These are phyloP conservation scores for Pseudopithomyces maydicus DNA, from an alignment of 2,329 filamentous ascomycete genomes.

Conservation along the genomic window DNA sequence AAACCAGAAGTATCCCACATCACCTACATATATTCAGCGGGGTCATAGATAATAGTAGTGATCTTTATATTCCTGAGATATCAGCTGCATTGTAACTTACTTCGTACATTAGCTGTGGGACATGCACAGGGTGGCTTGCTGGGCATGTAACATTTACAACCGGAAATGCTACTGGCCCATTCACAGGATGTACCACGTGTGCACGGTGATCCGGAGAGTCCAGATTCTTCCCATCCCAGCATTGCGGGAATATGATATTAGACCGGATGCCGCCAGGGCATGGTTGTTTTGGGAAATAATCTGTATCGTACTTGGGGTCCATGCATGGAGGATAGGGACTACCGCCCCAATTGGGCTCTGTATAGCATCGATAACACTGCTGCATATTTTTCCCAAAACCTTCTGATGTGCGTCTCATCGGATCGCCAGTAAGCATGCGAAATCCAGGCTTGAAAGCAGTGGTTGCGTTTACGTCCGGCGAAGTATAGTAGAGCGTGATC, in stretches of 20 bases:
- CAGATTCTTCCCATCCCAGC: conserved; percentile 56
- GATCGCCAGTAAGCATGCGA: conserved; percentile 25
- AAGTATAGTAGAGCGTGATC: conserved; percentile 26
- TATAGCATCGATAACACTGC: conserved; percentile 25
- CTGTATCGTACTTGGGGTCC: conserved; percentile 35
- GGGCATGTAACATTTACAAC: conserved; percentile 24
- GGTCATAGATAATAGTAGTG: not conserved
- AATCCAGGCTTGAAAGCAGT: conserved; percentile 28
- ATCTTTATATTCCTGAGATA: not conserved
- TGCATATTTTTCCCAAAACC: conserved; percentile 23
- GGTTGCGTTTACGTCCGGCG: conserved; percentile 16
- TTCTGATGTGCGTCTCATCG: conserved; percentile 21
- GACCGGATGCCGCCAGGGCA: conserved; percentile 27
- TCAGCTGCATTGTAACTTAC: not conserved
- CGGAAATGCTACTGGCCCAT: conserved; percentile 1
- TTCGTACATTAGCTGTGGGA: conserved; percentile 39
- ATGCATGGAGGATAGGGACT: conserved; percentile 22
- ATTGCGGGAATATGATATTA: conserved; percentile 64
- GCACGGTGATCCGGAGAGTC: conserved; percentile 62
- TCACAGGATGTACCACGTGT: conserved; percentile 39
- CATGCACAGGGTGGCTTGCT: conserved; percentile 31
- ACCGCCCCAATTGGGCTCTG: conserved; percentile 21
- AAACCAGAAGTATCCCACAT: conserved; percentile 38
- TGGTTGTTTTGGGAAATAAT: conserved; percentile 32
- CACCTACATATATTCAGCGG: conserved; percentile 8